Evolutionary conservation across 495 filamentous ascomycete genomes (phyloP).

Genomic region (Lentithecium fluviatile): DNA sequence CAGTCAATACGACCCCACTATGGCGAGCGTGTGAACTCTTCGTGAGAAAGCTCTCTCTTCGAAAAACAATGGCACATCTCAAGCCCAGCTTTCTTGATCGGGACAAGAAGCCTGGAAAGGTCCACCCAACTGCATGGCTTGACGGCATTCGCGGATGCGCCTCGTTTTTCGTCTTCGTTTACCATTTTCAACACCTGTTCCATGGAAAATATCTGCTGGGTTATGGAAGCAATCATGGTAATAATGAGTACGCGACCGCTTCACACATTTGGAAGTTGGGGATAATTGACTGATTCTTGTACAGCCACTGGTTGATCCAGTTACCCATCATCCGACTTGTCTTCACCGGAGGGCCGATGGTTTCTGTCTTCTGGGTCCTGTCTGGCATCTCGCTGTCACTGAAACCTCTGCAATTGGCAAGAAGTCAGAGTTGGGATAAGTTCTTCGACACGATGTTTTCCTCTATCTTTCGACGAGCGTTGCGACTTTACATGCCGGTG

Average conservation of each 20-base stretch:
- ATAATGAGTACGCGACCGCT: slow-evolving; percentile 42
- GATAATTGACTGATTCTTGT: no score
- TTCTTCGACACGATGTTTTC: slow-evolving; percentile 54
- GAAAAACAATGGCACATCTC: background rate
- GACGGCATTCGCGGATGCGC: slow-evolving; percentile 55
- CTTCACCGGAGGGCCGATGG: slow-evolving; percentile 67
- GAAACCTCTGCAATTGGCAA: slow-evolving; percentile 61
- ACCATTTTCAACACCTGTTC: slow-evolving; percentile 55
- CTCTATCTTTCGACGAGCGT: slow-evolving; percentile 61
- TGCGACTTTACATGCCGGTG: slow-evolving; percentile 64
- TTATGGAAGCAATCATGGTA: slow-evolving; percentile 47
- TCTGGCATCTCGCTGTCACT: slow-evolving; percentile 68
- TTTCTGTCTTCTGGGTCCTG: slow-evolving; percentile 72
- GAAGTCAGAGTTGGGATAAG: slow-evolving; percentile 52
- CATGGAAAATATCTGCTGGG: slow-evolving; percentile 50
- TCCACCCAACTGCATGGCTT: slow-evolving; percentile 34
- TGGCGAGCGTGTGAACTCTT: no score
- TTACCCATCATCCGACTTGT: slow-evolving; percentile 63
- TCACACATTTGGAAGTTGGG: no score
- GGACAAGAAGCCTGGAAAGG: background rate
- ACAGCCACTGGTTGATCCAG: slow-evolving; percentile 50
- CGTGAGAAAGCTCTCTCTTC: no score
- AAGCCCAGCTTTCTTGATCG: slow-evolving; percentile 20
- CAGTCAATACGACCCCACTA: no score
- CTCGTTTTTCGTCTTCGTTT: slow-evolving; percentile 55